A percentile compares a stretch with the other conserved stretches of the same genome.
Conservation (phyloP, 2,329 filamentous ascomycete species). For the Tolypocladium ovalisporum region DNA sequence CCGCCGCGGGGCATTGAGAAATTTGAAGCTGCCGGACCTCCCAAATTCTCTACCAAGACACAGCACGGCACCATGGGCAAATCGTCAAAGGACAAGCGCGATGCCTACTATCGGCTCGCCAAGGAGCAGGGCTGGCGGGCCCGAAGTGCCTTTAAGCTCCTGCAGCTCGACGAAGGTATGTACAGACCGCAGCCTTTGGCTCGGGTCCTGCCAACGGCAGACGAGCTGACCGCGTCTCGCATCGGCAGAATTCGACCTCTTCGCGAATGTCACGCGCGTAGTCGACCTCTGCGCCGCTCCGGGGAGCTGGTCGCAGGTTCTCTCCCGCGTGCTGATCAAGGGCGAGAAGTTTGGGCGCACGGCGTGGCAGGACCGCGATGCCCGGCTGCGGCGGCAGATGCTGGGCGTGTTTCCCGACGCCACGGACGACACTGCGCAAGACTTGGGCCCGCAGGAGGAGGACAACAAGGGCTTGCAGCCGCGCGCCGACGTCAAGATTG, state of each 20-base stretch:
- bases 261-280: conserved; percentile 79
- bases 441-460: not conserved
- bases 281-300: conserved; percentile 94
- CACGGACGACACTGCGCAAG: not conserved
- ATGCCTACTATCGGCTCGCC: conserved; percentile 93
- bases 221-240: conserved; percentile 13
- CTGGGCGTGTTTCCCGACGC: conserved; percentile 35
- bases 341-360: conserved; percentile 80
- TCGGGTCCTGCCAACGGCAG: not conserved
- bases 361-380: conserved; percentile 79
- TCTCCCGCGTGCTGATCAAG: conserved; percentile 87
- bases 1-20: not conserved
- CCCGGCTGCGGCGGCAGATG: conserved; percentile 51
- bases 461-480: conserved; percentile 23
- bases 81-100: conserved; percentile 96
- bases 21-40: not conserved
- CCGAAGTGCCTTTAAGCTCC: conserved; percentile 89
- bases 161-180: conserved; percentile 77
- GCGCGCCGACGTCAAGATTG: conserved; percentile 75
- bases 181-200: not conserved
- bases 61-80: conserved; percentile 60
- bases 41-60: not conserved
- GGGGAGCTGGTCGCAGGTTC: conserved; percentile 93
- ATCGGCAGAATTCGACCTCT: conserved; percentile 81
- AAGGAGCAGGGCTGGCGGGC: conserved; percentile 99